Evolutionary conservation across 2,329 filamentous ascomycete genomes (phyloP), one percentile per base, ranked within the genome.

Genomic region (Pestalotiopsis sp.): DNA sequence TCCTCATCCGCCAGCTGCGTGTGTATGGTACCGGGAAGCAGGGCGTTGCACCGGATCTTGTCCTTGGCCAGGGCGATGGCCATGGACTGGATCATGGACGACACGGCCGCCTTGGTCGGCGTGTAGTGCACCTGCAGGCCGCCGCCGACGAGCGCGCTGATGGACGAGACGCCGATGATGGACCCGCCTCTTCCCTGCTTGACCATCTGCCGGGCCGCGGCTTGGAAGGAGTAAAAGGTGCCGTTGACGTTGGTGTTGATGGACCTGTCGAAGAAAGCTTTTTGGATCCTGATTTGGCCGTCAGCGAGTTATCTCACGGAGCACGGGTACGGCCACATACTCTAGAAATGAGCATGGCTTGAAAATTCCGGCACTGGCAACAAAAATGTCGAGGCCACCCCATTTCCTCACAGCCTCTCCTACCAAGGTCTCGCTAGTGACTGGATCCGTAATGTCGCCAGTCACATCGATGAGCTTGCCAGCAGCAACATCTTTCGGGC

Each of bases 321-420:
- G 1, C 39, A 45, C 14, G 27, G 27, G 27, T 45, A 11, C 39
- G 11, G 39, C 20, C 17, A 52, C 45, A 1, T 52, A 52, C 45
- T 52, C 17, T 25, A 98, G 82, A 76, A 98, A 97, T 72, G 97
- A 93, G 69, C 92, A 91, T 80, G 98, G 97, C 72, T 92, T 87
- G 84, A 94, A 97, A 69, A 97, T 88, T 5, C 94, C 94, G 3
- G 94, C 94, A 82, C 97, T 97, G 78, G 90, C 93, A 31, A 97
- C 92, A 79, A 95, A 95, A 6, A 97, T 84, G 80, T 94, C 91
- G 41, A 94, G 81, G 3, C 89, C 84, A 0, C 82, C 81, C 14
- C 86, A 92, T 69, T 82, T 81, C 68, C 86, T 79, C 1, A 95
- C 91, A 0, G 92, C 90, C 72, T 86, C 84, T 13, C 83, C 81